Evolutionary conservation across 1,284 basidiomycete genomes (phyloP).

Genomic region (Ganoderma sp.): DNA sequence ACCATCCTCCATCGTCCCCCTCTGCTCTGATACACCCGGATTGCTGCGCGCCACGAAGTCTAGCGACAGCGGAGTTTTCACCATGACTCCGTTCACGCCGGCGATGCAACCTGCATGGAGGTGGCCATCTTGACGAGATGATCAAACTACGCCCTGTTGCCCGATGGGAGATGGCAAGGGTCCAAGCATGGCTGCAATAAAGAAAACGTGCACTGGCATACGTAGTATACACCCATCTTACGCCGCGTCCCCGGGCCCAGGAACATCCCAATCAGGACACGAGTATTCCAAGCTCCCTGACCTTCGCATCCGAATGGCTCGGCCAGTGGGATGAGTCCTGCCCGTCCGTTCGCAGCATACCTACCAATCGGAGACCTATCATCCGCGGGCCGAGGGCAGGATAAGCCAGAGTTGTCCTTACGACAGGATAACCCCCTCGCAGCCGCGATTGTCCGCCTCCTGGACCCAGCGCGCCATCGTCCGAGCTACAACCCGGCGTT

Average conservation of each 20-base stretch:
- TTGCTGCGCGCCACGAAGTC: no score
- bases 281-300: not conserved
- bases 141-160: no score
- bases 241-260: not conserved
- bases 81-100: no score
- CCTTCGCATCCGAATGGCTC: not conserved
- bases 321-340: not conserved
- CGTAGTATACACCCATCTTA: not conserved
- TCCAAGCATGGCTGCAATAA: not conserved
- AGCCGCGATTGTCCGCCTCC: not conserved
- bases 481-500: not conserved
- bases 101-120: no score
- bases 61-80: no score
- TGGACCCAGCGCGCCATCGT: not conserved
- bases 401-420: slow-evolving; percentile 8
- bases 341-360: not conserved
- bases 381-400: not conserved
- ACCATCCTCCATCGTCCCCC: not conserved
- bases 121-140: no score
- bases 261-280: slow-evolving; percentile 3
- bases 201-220: not conserved
- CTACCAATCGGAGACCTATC: slow-evolving; percentile 6
- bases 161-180: no score
- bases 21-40: not conserved
- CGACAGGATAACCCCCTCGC: slow-evolving; percentile 7